These are phyloP conservation scores for Stylosanthes scabra DNA, from an alignment of 331 rosid genomes.

Conservation along the genomic window DNA sequence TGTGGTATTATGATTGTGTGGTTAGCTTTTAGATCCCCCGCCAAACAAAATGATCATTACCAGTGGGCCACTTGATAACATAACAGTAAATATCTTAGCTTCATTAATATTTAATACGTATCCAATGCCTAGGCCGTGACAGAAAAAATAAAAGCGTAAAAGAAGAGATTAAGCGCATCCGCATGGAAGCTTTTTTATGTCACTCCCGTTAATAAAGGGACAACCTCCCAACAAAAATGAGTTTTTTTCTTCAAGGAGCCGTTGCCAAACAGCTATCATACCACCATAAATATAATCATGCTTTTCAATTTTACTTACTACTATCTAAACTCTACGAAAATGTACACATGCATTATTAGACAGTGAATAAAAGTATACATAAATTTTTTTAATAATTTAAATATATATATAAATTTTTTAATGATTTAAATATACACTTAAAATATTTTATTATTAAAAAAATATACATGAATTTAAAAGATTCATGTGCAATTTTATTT, in stretches of 20 bases:
- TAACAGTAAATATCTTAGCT: background rate
- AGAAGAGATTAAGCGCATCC: background rate
- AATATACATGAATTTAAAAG: too few species aligned
- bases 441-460: too few species aligned
- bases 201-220: constrained; percentile 37
- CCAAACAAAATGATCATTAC: constrained; percentile 56
- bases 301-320: too few species aligned
- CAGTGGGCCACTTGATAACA: constrained; percentile 47
- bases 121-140: constrained; percentile 14
- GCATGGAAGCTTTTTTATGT: constrained; percentile 17
- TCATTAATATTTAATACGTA: too few species aligned
- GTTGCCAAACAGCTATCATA: constrained; percentile 54
- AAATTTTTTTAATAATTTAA: too few species aligned
- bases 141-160: background rate
- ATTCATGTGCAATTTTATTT: too few species aligned
- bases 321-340: too few species aligned
- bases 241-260: constrained; percentile 45
- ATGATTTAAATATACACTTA: too few species aligned
- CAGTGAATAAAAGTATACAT: too few species aligned
- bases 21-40: constrained; percentile 54
- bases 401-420: too few species aligned
- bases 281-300: background rate
- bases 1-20: constrained; percentile 57
- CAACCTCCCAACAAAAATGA: constrained; percentile 17
- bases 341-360: too few species aligned